These are phyloP conservation scores for Scheffersomyces coipomensis DNA, from an alignment of 805 yeast species.

Conservation along the genomic window DNA sequence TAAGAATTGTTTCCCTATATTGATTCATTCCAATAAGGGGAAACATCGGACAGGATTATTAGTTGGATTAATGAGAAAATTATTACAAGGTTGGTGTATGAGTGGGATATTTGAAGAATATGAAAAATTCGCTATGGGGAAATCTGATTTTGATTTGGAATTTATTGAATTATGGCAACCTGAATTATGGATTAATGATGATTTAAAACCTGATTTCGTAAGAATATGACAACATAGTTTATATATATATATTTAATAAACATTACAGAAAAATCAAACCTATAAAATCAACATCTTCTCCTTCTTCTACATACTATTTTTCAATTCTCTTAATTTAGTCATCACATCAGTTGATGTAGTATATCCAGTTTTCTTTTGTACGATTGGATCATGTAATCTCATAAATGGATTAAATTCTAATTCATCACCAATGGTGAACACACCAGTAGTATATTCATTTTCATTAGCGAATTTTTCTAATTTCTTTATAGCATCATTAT, in stretches of 20 bases:
- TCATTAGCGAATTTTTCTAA: constrained; percentile 50
- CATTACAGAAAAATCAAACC: background rate
- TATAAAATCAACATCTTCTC: background rate
- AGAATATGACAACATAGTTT: constrained; percentile 18
- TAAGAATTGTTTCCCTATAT: constrained; percentile 76
- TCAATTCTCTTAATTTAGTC: constrained; percentile 72
- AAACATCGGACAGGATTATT: constrained; percentile 92
- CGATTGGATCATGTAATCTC: constrained; percentile 65
- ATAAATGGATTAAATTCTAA: constrained; percentile 83
- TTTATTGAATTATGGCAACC: constrained; percentile 84
- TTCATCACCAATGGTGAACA: constrained; percentile 83
- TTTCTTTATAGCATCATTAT: constrained; percentile 50
- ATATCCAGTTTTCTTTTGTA: constrained; percentile 58
- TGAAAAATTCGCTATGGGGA: constrained; percentile 88
- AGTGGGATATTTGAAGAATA: constrained; percentile 94
- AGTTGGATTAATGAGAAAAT: constrained; percentile 85
- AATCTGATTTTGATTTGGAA: constrained; percentile 88
- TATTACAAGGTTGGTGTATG: constrained; percentile 89
- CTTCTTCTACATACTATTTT: constrained; percentile 47
- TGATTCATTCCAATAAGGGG: constrained; percentile 95
- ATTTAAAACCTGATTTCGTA: constrained; percentile 64
- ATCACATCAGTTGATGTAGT: constrained; percentile 55
- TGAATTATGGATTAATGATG: constrained; percentile 45
- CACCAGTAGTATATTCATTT: constrained; percentile 81
- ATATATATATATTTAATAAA: background rate